phyloP scores from a whole-genome alignment of 2,329 filamentous ascomycete species.

The Talaromyces atroroseus region DNA sequence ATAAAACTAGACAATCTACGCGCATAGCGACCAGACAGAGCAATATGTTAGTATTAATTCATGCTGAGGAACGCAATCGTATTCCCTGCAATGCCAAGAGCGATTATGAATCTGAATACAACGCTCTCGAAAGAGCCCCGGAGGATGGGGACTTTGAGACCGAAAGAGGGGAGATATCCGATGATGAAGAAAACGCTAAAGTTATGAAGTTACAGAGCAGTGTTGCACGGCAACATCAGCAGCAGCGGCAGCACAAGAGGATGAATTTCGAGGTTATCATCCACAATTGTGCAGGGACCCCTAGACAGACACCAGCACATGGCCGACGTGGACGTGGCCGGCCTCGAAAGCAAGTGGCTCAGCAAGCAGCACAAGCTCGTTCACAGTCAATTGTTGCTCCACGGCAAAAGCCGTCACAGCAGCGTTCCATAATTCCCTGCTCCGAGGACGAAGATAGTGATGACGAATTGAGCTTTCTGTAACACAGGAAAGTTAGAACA shows the following conservation, averaged over 20 bases:
- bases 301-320: neutral
- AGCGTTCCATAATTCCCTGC: slow-evolving; percentile 21
- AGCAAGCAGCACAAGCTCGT: neutral
- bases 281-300: neutral
- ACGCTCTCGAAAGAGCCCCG: neutral
- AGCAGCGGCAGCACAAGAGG: neutral
- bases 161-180: slow-evolving; percentile 3
- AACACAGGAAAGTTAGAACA: neutral
- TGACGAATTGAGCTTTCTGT: slow-evolving; percentile 35
- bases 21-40: slow-evolving; percentile 1
- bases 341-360: slow-evolving; percentile 7
- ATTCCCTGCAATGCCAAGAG: neutral
- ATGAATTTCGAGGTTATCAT: slow-evolving; percentile 11
- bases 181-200: slow-evolving; percentile 9
- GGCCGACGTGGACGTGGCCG: slow-evolving; percentile 6
- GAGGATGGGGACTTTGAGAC: neutral
- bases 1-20: slow-evolving; percentile 5
- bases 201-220: neutral
- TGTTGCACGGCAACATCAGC: neutral
- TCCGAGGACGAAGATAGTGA: slow-evolving; percentile 30
- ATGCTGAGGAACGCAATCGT: neutral
- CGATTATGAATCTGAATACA: neutral
- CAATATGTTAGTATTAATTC: neutral
- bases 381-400: neutral
- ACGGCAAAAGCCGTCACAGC: slow-evolving; percentile 5